phyloP scores from a whole-genome alignment of 768 basidiomycete genomes.

The Paxillus involutus region DNA sequence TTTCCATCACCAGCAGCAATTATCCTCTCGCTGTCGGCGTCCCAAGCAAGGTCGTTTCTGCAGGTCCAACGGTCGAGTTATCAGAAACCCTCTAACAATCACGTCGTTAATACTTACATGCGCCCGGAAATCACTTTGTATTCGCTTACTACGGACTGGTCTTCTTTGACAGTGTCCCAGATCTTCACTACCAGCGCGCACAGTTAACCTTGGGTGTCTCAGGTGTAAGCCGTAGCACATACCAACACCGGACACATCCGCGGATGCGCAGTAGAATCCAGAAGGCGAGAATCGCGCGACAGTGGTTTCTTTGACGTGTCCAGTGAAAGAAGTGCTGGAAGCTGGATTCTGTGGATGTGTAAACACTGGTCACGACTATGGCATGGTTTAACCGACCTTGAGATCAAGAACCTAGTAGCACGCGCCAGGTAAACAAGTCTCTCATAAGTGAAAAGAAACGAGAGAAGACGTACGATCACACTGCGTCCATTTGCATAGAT shows the following conservation, averaged over 20 bases:
- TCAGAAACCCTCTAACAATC: not conserved
- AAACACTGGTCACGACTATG: not conserved
- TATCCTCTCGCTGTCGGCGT: slow-evolving; percentile 94
- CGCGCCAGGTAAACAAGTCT: not conserved
- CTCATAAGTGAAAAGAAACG: not conserved
- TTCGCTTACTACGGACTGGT: slow-evolving; percentile 80
- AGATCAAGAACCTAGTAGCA: slow-evolving; percentile 73
- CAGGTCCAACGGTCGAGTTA: not conserved
- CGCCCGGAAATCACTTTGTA: slow-evolving; percentile 72
- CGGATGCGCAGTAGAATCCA: slow-evolving; percentile 95
- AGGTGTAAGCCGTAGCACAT: slow-evolving; percentile 13
- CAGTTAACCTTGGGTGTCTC: not conserved
- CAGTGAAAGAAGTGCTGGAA: slow-evolving; percentile 64
- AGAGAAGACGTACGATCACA: slow-evolving; percentile 68
- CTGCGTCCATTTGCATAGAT: slow-evolving; percentile 84
- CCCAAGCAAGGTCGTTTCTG: slow-evolving; percentile 95
- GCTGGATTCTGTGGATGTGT: slow-evolving; percentile 55
- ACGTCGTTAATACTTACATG: slow-evolving; percentile 46
- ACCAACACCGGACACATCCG: slow-evolving; percentile 82
- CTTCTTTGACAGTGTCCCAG: slow-evolving; percentile 92
- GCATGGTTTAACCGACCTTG: slow-evolving; percentile 48
- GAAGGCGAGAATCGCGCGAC: slow-evolving; percentile 92
- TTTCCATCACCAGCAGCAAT: slow-evolving; percentile 91
- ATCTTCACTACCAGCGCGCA: slow-evolving; percentile 59
- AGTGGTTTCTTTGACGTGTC: slow-evolving; percentile 81